phyloP scores from a whole-genome alignment of 179 eudicot species.

The Patellifolia procumbens region DNA sequence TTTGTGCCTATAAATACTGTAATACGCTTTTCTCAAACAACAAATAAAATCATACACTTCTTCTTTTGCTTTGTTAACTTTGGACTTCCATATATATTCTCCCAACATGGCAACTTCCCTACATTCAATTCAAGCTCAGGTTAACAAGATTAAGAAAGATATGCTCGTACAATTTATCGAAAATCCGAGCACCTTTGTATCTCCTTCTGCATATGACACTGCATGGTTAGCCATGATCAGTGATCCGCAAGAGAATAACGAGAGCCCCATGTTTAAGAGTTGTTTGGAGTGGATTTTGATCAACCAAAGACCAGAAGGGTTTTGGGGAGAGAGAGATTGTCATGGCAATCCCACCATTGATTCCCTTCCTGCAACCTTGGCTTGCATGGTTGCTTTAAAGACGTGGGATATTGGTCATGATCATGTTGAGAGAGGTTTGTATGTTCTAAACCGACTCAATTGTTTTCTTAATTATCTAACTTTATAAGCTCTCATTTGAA shows the following conservation, averaged over 20 bases:
- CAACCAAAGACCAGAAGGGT: constrained; percentile 21
- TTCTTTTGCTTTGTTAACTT: too few relatives aligned
- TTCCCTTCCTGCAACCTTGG: constrained; percentile 20
- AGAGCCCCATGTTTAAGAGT: constrained; percentile 20
- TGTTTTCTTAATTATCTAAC: too few relatives aligned
- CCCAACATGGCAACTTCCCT: not conserved
- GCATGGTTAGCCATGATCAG: constrained; percentile 30
- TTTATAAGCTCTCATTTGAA: too few relatives aligned
- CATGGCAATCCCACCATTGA: constrained; percentile 26
- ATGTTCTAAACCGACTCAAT: too few relatives aligned
- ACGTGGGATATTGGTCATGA: constrained; percentile 23
- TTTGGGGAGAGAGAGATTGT: constrained; percentile 24
- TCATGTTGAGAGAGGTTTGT: constrained; percentile 14
- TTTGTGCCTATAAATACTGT: too few relatives aligned
- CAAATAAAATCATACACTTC: too few relatives aligned
- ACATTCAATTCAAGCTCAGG: not conserved
- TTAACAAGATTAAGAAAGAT: not conserved
- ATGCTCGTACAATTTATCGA: not conserved
- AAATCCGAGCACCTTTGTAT: constrained; percentile 1
- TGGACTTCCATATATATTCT: too few relatives aligned
- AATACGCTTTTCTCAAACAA: too few relatives aligned
- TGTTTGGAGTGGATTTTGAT: constrained; percentile 24
- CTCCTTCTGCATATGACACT: constrained; percentile 24
- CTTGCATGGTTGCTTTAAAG: constrained; percentile 23
- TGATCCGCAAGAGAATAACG: not conserved